A percentile compares a stretch with the other conserved stretches of the same genome.
phyloP scores from a whole-genome alignment of 148 eudicot genomes.

The Rhododendron kiyosumense region DNA sequence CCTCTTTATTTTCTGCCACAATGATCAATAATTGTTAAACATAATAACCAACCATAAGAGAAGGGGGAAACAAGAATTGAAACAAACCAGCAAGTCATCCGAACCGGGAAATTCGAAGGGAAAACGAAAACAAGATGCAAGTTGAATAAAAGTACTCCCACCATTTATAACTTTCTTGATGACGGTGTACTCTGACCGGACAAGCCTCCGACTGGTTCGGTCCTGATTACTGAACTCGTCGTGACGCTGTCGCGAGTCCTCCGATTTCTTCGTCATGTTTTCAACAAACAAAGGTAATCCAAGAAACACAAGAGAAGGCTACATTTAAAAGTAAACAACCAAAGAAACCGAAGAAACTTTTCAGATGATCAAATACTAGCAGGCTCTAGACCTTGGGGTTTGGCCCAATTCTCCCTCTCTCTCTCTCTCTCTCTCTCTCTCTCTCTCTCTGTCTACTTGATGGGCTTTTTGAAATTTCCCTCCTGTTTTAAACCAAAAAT shows the following conservation, averaged over 20 bases:
- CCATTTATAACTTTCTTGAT: constrained; percentile 18
- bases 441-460: too few relatives aligned
- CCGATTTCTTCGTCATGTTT: not conserved
- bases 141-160: not conserved
- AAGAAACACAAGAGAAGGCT: not conserved
- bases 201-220: constrained; percentile 4
- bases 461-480: too few relatives aligned
- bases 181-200: constrained; percentile 17
- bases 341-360: not conserved
- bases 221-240: constrained; percentile 5
- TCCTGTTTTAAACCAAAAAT: too few relatives aligned
- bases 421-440: too few relatives aligned
- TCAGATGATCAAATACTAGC: too few relatives aligned
- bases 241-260: not conserved
- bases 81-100: not conserved
- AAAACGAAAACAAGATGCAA: not conserved
- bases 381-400: not conserved
- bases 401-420: too few relatives aligned
- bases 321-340: not conserved
- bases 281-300: not conserved
- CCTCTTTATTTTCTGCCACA: constrained; percentile 39
- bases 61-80: too few relatives aligned
- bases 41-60: not conserved
- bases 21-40: not conserved
- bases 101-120: not conserved